Conservation (phyloP, 164 flowering plant genomes). For the Malania oleifera region DNA sequence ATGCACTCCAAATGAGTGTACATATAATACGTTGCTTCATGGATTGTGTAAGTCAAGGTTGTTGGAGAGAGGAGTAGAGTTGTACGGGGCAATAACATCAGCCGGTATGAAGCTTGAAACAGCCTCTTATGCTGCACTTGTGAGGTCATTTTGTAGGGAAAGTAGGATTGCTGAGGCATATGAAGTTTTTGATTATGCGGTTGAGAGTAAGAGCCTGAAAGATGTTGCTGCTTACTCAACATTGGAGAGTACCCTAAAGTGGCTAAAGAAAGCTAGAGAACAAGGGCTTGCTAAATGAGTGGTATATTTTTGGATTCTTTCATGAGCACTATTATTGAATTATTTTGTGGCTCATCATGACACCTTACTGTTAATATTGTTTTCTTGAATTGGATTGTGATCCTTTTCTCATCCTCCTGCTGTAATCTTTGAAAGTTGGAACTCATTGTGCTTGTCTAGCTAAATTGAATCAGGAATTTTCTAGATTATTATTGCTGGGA, state of each 20-base stretch:
- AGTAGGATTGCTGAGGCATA: slow-evolving; percentile 78
- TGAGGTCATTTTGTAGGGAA: slow-evolving; percentile 67
- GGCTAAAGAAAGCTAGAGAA: slow-evolving; percentile 53
- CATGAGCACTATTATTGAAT: too few species aligned
- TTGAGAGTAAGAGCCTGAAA: slow-evolving; percentile 71
- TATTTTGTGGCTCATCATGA: too few species aligned
- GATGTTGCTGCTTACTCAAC: slow-evolving; percentile 67
- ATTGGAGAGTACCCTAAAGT: slow-evolving; percentile 61
- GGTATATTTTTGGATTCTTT: too few species aligned
- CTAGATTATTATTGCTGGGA: too few species aligned
- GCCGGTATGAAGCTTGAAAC: slow-evolving; percentile 64
- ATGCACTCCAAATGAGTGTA: slow-evolving; percentile 69
- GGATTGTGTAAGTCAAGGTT: slow-evolving; percentile 71
- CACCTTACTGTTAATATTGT: too few species aligned
- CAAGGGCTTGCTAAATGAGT: slow-evolving; percentile 30
- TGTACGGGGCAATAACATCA: slow-evolving; percentile 58
- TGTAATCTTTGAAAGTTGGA: too few species aligned
- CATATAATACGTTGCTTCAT: slow-evolving; percentile 77
- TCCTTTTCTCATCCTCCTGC: too few species aligned
- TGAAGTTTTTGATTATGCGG: slow-evolving; percentile 82
- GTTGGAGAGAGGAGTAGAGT: slow-evolving; percentile 58
- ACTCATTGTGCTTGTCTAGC: too few species aligned
- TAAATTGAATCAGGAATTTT: too few species aligned
- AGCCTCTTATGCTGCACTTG: slow-evolving; percentile 62
- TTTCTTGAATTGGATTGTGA: too few species aligned